Conservation (phyloP, 2,329 filamentous ascomycete genomes). For the Zymoseptoria ardabiliae region DNA sequence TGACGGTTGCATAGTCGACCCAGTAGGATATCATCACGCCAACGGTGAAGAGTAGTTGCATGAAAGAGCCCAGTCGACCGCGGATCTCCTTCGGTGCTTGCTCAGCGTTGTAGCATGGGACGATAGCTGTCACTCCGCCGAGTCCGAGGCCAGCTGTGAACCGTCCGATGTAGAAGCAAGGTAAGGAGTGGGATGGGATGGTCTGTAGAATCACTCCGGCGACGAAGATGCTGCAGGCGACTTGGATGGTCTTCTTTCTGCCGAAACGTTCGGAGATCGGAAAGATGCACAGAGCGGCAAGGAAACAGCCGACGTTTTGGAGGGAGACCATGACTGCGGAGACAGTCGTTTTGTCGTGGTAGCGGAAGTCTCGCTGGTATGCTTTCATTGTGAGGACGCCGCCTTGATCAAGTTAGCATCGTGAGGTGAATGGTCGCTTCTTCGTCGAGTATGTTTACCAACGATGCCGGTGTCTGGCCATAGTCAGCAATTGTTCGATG, state of each 20-base stretch:
- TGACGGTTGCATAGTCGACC: constrained; percentile 44
- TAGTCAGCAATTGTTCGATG: no score
- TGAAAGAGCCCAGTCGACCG: constrained; percentile 44
- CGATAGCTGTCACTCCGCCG: constrained; percentile 40
- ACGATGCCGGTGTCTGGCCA: constrained; percentile 34
- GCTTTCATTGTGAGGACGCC: constrained; percentile 25
- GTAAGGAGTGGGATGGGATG: constrained; percentile 39
- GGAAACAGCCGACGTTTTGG: constrained; percentile 47
- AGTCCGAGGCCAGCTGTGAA: constrained; percentile 44
- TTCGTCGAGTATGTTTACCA: constrained; percentile 4
- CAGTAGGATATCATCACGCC: constrained; percentile 48
- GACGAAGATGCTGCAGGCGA: constrained; percentile 38
- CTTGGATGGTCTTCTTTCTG: constrained; percentile 39
- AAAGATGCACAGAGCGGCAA: constrained; percentile 45
- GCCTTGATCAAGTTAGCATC: constrained; percentile 7
- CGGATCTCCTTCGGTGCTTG: constrained; percentile 41
- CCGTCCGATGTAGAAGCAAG: constrained; percentile 41
- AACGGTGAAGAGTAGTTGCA: constrained; percentile 45
- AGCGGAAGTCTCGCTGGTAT: constrained; percentile 23
- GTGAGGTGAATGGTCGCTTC: background rate
- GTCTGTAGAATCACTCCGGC: constrained; percentile 40
- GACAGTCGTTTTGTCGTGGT: constrained; percentile 25
- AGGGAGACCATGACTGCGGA: constrained; percentile 40
- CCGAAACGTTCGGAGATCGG: constrained; percentile 42
- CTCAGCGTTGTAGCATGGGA: constrained; percentile 36